Evolutionary conservation across 179 eudicot species (phyloP).

Genomic region (Actinidia chinensis): DNA sequence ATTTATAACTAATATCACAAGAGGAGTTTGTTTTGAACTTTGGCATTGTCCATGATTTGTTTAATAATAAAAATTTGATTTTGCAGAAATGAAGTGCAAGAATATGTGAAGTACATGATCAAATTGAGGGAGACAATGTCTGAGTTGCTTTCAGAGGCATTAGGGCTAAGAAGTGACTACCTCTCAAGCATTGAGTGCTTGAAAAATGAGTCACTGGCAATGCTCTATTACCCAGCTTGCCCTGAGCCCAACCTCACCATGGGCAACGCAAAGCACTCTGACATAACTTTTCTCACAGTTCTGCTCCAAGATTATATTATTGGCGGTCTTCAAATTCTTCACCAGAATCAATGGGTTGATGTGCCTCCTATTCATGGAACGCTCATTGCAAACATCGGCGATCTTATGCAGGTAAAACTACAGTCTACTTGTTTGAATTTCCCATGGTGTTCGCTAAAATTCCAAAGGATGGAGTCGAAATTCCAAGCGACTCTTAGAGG

Average conservation of each 20-base stretch:
- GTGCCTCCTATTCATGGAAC: conserved; percentile 44
- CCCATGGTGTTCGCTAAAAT: no score
- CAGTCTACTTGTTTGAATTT: no score
- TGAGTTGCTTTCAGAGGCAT: conserved; percentile 41
- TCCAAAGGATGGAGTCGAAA: no score
- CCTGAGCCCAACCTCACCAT: conserved; percentile 49
- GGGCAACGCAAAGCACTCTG: conserved; percentile 44
- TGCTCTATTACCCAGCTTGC: conserved; percentile 52
- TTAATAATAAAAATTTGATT: background rate
- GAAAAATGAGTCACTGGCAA: conserved; percentile 44
- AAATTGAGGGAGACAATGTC: conserved; percentile 29
- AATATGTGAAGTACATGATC: conserved; percentile 32
- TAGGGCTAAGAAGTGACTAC: conserved; percentile 40
- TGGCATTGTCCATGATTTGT: background rate
- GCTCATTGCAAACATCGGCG: conserved; percentile 46
- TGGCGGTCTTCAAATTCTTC: conserved; percentile 47
- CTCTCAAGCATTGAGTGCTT: conserved; percentile 38
- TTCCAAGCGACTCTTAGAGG: no score
- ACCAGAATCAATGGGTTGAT: conserved; percentile 46
- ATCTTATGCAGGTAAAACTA: conserved; percentile 43
- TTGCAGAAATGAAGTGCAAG: conserved; percentile 35
- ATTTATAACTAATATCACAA: background rate
- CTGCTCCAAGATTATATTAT: conserved; percentile 34
- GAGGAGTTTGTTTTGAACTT: background rate
- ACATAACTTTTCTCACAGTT: conserved; percentile 45